phyloP scores from a whole-genome alignment of 1,284 basidiomycete genomes.

The Trametes pubescens region DNA sequence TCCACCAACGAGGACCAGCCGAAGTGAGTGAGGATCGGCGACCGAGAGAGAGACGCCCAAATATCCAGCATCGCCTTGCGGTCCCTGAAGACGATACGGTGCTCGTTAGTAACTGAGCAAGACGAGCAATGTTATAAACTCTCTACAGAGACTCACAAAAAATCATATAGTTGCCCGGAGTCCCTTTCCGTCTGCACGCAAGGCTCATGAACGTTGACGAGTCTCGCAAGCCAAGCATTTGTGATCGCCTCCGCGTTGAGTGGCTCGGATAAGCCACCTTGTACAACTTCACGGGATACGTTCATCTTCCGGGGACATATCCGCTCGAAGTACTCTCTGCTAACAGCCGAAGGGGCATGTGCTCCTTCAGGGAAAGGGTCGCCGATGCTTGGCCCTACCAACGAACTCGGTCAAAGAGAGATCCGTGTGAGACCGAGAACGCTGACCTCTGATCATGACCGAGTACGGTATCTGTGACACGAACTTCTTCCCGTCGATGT shows the following conservation, averaged over 20 bases:
- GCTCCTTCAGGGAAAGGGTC: slow-evolving; percentile 42
- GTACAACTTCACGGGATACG: slow-evolving; percentile 33
- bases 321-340: slow-evolving; percentile 45
- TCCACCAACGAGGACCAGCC: slow-evolving; percentile 52
- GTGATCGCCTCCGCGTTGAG: slow-evolving; percentile 43
- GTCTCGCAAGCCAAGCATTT: slow-evolving; percentile 57
- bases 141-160: slow-evolving; percentile 44
- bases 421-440: no score
- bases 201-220: slow-evolving; percentile 54
- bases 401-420: not conserved
- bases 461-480: slow-evolving; percentile 66
- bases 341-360: slow-evolving; percentile 46
- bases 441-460: slow-evolving; percentile 58
- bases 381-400: slow-evolving; percentile 50
- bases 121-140: not conserved
- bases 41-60: slow-evolving; percentile 47
- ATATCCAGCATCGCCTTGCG: slow-evolving; percentile 45
- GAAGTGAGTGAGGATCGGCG: slow-evolving; percentile 48
- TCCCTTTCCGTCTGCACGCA: slow-evolving; percentile 30
- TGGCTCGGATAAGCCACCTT: slow-evolving; percentile 12
- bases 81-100: slow-evolving; percentile 46
- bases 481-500: slow-evolving; percentile 50
- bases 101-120: slow-evolving; percentile 16
- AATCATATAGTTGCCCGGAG: slow-evolving; percentile 53
- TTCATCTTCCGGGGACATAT: slow-evolving; percentile 47